Evolutionary conservation across 2,329 filamentous ascomycete species (phyloP), one percentile per base, ranked within the genome.

Genomic region (Stagonosporopsis cucurbitacearum): DNA sequence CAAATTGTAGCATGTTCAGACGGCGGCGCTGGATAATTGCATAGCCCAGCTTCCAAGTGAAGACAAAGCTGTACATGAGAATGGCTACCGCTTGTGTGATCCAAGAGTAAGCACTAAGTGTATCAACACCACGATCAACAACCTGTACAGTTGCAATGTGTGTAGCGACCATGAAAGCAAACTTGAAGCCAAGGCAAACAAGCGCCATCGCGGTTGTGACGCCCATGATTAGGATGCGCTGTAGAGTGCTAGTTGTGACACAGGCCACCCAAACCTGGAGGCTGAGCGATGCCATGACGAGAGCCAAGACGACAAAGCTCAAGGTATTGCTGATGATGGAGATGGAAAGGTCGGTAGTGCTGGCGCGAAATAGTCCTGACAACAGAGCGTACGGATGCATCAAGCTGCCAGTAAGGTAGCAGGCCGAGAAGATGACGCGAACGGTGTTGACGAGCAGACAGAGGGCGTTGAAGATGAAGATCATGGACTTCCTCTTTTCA

Each of bases 211-310:
- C 25, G 2, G 74, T 66, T 0, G 84, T 86, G 13, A 79, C 41
- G 4, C 65, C 68, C 35, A 84, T 78, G 55, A 88, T 77, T 3
- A 75, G 23, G 48, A 69, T 66, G 28, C 81, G 79, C 50, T 82
- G 79, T 19, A 75, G 40, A 12, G 62, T 44, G 68, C 71, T 53
- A 2, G 81, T 66, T 0, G 82, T 86, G 39, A 82, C 77, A 67
- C 83, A 86, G 36, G 89, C 82, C n/a, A 86, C 84, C 46, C 83
- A 80, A 9, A 87, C 81, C 67, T 90, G 88, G 13, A 89, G 71
- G 32, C 87, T 78, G 17, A 90, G 78, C 4, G 86, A 88, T 6
- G 77, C 61, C 67, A 87, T 81, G 58, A 88, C 79, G 44, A 80
- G 80, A 39, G 82, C 69, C 39, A 84, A 75, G 52, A 88, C 76